Percentiles rank a stretch among this genome's conserved stretches.
Conservation (phyloP, 768 basidiomycete species). For the Tephrocybe rancida region DNA sequence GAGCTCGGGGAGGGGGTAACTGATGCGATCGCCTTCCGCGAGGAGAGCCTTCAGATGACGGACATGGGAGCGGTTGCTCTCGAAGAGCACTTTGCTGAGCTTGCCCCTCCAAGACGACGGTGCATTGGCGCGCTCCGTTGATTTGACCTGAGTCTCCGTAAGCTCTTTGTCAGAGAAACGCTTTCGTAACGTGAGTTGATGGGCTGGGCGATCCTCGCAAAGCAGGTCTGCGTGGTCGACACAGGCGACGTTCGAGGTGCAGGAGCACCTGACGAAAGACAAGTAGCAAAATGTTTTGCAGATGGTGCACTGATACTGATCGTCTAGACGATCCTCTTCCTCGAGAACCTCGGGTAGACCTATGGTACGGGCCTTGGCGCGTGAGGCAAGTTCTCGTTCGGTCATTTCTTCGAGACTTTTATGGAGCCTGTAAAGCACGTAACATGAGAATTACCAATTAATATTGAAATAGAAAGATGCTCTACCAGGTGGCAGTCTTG, state of each 20-base stretch:
- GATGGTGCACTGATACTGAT: conserved; percentile 91
- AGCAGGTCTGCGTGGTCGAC: conserved; percentile 81
- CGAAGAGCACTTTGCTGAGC: conserved; percentile 64
- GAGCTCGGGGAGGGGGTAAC: conserved; percentile 72
- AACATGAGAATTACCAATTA: conserved; percentile 1
- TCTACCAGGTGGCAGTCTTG: conserved; percentile 91
- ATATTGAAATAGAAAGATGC: not conserved
- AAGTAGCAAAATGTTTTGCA: conserved; percentile 97
- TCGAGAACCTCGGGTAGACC: conserved; percentile 73
- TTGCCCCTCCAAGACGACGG: conserved; percentile 79
- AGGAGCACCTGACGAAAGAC: conserved; percentile 85
- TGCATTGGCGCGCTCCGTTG: conserved; percentile 70
- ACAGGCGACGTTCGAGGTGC: conserved; percentile 80
- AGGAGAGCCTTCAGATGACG: conserved; percentile 81
- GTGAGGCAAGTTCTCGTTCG: conserved; percentile 74
- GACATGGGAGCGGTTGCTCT: conserved; percentile 71
- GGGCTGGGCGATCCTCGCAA: conserved; percentile 54
- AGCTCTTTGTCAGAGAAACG: conserved; percentile 84
- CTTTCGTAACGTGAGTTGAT: conserved; percentile 67
- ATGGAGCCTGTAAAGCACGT: conserved; percentile 61
- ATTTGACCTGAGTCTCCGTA: conserved; percentile 61
- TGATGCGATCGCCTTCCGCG: conserved; percentile 88
- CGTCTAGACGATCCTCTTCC: conserved; percentile 83
- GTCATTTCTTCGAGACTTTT: conserved; percentile 89
- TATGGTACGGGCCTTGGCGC: conserved; percentile 59